Base-by-base conservation (phyloP, 2,329 filamentous ascomycete genomes). In the Phyllosticta citribraziliensis region DNA sequence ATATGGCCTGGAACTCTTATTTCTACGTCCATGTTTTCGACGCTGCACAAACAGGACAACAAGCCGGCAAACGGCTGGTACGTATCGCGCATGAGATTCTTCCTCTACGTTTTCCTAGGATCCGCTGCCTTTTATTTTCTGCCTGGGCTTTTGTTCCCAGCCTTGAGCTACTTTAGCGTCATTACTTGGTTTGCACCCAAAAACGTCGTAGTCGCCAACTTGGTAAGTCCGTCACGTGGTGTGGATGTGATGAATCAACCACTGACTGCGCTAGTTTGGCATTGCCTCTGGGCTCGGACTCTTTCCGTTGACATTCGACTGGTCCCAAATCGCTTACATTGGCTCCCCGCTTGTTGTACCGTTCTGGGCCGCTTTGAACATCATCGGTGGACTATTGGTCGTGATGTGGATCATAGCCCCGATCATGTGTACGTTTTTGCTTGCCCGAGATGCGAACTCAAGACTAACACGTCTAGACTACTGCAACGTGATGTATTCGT, bases 1-100 rank as follows among this genome's bases (percentile, higher is more conserved):
- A 91, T 96, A 55, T 96, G 91, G 91, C 91, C 91, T 1, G 88
- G 88, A 22, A 95, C 91, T 0, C 78, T 96, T 56, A 91, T 93
- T 81, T 93, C 90, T 20, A 90, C 89, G 0, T 87, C 90, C 67
- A 92, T 96, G 88, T 94, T 96, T 68, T 87, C 86, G 3, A 93
- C 89, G 0, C 79, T 96, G 56, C 91, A 96, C 73, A 91, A 88
- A 68, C 86, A 91, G 63, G 87, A 92, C 69, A 95, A 94, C 72
- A 88, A 87, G 66, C 82, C 85, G 40, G 90, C 89, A 20, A 86
- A 90, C 71, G 89, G 90, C 35, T 95, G 91, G 91, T 86, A 75
- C 52, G 88, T 95, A 57, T 89, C 88, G 64, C 81, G 90, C 55
- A 92, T 89, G 82, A 88, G 85, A 65, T 95, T 96, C 76, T 96